Conservation (phyloP, 1,284 basidiomycete genomes). For the Mycena sp. region DNA sequence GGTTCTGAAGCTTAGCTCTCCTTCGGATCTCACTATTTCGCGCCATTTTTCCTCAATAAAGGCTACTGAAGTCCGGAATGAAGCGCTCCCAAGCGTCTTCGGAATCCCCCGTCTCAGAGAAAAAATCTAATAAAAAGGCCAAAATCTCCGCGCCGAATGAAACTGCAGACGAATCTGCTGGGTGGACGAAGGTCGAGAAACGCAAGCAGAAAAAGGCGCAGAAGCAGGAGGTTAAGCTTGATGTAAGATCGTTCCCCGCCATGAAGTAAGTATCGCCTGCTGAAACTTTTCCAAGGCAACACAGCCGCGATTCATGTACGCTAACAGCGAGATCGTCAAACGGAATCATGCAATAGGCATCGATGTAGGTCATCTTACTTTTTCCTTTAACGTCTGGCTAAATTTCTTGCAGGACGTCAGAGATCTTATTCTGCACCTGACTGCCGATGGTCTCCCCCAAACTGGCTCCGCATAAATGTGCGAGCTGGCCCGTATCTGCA, state of each 20-base stretch:
- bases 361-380: slow-evolving; percentile 61
- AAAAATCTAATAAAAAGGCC: slow-evolving; percentile 27
- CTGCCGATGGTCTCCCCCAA: slow-evolving; percentile 83
- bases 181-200: slow-evolving; percentile 82
- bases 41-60: too few species aligned
- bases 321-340: slow-evolving; percentile 75
- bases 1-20: too few species aligned
- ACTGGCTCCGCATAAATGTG: slow-evolving; percentile 88
- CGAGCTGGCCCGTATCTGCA: slow-evolving; percentile 28
- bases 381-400: slow-evolving; percentile 4
- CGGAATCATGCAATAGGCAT: slow-evolving; percentile 79
- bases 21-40: neutral
- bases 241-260: slow-evolving; percentile 53
- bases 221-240: slow-evolving; percentile 63
- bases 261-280: neutral
- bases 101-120: slow-evolving; percentile 23
- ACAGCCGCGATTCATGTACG: slow-evolving; percentile 84
- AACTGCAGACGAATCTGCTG: slow-evolving; percentile 43
- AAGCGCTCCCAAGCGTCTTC: slow-evolving; percentile 24
- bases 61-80: slow-evolving; percentile 17
- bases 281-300: slow-evolving; percentile 50
- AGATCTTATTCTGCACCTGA: slow-evolving; percentile 82
- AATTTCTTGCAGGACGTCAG: slow-evolving; percentile 74
- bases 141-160: slow-evolving; percentile 16
- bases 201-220: slow-evolving; percentile 79